phyloP scores from a whole-genome alignment of 225 moss, liverwort and hornwort genomes.

The Polytrichum commune region DNA sequence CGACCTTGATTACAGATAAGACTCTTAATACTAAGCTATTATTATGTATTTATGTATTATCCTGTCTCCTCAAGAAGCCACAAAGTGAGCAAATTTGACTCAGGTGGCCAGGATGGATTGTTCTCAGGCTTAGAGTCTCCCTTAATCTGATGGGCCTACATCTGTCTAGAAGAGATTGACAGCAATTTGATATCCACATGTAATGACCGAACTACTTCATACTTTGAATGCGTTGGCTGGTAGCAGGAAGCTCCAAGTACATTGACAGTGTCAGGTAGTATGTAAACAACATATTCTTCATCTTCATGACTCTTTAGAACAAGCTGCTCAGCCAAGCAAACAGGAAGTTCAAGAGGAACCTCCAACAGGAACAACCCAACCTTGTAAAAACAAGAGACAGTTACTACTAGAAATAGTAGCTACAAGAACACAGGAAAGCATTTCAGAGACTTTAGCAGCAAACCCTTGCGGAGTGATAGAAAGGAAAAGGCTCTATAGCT shows the following conservation, averaged over 20 bases:
- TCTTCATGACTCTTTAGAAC: not conserved
- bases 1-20: too few relatives aligned
- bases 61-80: too few relatives aligned
- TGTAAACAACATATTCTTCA: not conserved
- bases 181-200: too few relatives aligned
- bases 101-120: too few relatives aligned
- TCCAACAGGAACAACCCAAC: not conserved
- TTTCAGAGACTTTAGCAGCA: too few relatives aligned
- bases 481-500: not conserved
- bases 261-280: not conserved
- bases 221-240: slow-evolving; percentile 47
- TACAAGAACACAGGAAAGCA: not conserved
- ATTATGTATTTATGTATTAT: too few relatives aligned
- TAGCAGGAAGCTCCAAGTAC: slow-evolving; percentile 35
- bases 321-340: not conserved
- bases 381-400: not conserved
- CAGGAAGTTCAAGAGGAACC: not conserved
- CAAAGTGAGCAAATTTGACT: too few relatives aligned
- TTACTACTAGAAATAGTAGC: not conserved
- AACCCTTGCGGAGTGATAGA: not conserved
- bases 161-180: too few relatives aligned
- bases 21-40: too few relatives aligned
- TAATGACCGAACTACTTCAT: too few relatives aligned
- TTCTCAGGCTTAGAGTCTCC: too few relatives aligned
- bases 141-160: too few relatives aligned